phyloP scores from a whole-genome alignment of 2,329 filamentous ascomycete genomes.

The Xylaria multiplex region DNA sequence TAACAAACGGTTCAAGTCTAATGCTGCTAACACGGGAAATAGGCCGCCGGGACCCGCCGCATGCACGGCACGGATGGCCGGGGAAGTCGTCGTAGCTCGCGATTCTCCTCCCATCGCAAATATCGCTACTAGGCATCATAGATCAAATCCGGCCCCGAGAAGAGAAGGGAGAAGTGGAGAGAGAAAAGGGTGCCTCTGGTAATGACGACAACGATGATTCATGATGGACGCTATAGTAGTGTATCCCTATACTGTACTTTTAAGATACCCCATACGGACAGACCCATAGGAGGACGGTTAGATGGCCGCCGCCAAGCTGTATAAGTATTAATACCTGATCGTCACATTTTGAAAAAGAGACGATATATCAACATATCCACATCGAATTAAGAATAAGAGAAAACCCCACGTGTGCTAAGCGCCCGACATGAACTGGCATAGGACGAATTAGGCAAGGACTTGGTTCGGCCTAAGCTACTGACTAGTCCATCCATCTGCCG shows the following conservation, averaged over 20 bases:
- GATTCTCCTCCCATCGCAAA: conserved; percentile 27
- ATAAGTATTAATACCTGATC: conserved; percentile 2
- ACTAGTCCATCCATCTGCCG: neutral
- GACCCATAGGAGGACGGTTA: neutral
- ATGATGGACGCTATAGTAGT: conserved; percentile 9
- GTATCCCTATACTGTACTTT: conserved; percentile 3
- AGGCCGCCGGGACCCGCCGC: conserved; percentile 77
- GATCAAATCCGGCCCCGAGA: neutral
- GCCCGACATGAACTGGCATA: neutral
- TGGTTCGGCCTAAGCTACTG: neutral
- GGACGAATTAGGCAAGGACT: neutral
- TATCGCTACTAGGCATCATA: conserved; percentile 29
- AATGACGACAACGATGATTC: conserved; percentile 8
- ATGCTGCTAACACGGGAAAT: conserved; percentile 25
- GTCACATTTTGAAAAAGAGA: neutral
- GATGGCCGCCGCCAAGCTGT: neutral
- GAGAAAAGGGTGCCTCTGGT: neutral
- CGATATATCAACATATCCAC: neutral
- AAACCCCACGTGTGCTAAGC: conserved; percentile 6
- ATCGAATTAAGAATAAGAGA: neutral
- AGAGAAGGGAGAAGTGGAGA: neutral
- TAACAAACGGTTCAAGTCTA: neutral
- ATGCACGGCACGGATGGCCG: conserved; percentile 81
- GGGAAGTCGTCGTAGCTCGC: conserved; percentile 55
- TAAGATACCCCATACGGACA: conserved; percentile 23